Evolutionary conservation across 2,329 filamentous ascomycete species (phyloP), one percentile per base, ranked within the genome.

Genomic region (Alternaria burnsii): DNA sequence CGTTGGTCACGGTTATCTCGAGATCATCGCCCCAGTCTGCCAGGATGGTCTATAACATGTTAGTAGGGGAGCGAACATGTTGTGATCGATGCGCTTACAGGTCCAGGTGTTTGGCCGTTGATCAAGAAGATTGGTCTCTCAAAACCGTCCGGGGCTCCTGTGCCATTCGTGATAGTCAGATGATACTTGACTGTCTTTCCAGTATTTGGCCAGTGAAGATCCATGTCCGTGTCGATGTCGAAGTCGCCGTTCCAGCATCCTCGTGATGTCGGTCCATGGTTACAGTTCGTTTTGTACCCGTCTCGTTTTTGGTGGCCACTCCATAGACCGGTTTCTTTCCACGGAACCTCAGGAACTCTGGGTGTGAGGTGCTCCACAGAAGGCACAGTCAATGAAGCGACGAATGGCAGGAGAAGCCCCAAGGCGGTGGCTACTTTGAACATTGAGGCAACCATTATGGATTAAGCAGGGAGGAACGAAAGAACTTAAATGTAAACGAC

Each of bases 71-170:
- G 10, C 18, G 24, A 32, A 14, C 7, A 4, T 12, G 32, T 32
- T 32, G 36, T 20, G 28, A 6, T 14, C 8, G 24, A 14, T 26
- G 6, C 20, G 80, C 80, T 79, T 46, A 81, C 80, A 6, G 83
- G 82, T 9, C 82, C 82, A 24, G 81, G 82, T 62, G 81, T 79
- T 56, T 81, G 79, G 5, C 81, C 81, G 60, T 85, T 84, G 61
- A 85, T 71, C 1, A 81, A 66, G 18, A 79, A 63, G 56, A 82
- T 79, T 1, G 70, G 70, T 20, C 79, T 72, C 22, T 75, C 67
- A 18, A 81, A 75, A 5, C 83, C 83, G 72, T 85, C 83, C 2
- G 81, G 82, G 5, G 82, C 73, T 48, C 81, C 63, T 5, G 81
- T 83, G 0, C 67, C 72, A 50, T 82, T 82, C 5, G 76, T 77